These are phyloP conservation scores for Carex scoparia DNA, from an alignment of 176 grass and related monocot species.

Conservation along the genomic window DNA sequence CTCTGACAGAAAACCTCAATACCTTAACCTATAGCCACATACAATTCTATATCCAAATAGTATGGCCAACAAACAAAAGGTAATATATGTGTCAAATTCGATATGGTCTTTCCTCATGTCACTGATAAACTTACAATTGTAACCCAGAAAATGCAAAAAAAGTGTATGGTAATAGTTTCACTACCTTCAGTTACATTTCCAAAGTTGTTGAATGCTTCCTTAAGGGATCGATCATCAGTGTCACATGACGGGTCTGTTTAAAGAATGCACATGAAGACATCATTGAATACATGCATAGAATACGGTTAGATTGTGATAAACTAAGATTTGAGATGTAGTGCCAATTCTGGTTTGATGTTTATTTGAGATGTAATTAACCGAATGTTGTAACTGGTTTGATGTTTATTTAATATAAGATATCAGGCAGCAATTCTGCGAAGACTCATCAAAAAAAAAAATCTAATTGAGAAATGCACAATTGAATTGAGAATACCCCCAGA, in stretches of 20 bases:
- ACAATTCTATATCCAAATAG: background rate
- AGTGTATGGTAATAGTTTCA: background rate
- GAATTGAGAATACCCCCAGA: no score
- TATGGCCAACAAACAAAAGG: no score
- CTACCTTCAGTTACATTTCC: slow-evolving; percentile 68
- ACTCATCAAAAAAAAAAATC: no score
- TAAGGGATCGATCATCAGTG: slow-evolving; percentile 41
- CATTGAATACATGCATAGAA: slow-evolving; percentile 2
- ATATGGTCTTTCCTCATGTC: background rate
- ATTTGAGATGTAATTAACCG: no score
- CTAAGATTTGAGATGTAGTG: no score
- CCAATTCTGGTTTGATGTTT: no score
- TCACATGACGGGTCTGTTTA: slow-evolving; percentile 48
- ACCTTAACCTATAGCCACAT: background rate
- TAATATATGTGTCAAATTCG: no score
- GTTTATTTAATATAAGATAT: no score
- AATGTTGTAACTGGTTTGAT: no score
- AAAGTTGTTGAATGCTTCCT: slow-evolving; percentile 43
- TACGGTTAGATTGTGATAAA: background rate
- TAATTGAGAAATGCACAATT: no score
- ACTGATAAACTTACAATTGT: background rate
- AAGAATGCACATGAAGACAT: background rate
- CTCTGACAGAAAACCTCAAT: background rate
- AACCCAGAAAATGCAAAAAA: background rate
- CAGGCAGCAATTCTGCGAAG: no score